phyloP scores from a whole-genome alignment of 495 filamentous ascomycete genomes.

The Diplogelasinospora grovesii region DNA sequence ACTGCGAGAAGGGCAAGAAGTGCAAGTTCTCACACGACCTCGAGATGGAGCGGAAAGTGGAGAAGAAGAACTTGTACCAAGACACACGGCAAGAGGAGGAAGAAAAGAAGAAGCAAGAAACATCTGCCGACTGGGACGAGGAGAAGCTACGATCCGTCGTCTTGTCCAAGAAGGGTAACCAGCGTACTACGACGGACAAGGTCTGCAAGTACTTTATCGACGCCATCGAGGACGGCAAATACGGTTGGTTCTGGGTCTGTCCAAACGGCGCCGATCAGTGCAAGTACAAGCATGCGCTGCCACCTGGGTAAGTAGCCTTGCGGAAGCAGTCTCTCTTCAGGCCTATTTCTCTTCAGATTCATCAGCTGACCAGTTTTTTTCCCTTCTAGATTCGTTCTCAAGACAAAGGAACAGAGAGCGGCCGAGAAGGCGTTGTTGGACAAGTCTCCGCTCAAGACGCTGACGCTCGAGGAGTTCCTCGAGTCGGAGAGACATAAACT shows the following conservation, averaged over 20 bases:
- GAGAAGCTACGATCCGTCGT: constrained; percentile 89
- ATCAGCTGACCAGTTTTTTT: constrained; percentile 24
- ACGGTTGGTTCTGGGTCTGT: constrained; percentile 98
- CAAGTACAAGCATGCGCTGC: constrained; percentile 96
- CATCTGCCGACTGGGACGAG: constrained; percentile 94
- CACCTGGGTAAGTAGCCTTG: constrained; percentile 73
- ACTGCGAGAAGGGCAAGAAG: constrained; percentile 94
- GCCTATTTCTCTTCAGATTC: background rate
- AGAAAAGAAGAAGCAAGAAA: constrained; percentile 83
- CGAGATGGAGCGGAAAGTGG: constrained; percentile 77
- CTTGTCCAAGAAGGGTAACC: constrained; percentile 93
- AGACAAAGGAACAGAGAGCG: constrained; percentile 94
- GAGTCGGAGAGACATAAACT: constrained; percentile 93
- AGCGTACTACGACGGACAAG: constrained; percentile 91
- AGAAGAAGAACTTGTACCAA: constrained; percentile 88
- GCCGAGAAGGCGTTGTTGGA: constrained; percentile 97
- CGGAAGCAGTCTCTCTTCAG: too few species aligned
- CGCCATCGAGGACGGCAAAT: constrained; percentile 95
- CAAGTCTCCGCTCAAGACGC: constrained; percentile 87
- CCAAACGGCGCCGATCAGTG: constrained; percentile 96
- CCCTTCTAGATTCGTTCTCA: constrained; percentile 72
- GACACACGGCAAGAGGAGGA: constrained; percentile 72
- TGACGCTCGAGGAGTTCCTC: constrained; percentile 95
- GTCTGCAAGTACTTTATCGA: constrained; percentile 99
- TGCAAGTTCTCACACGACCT: constrained; percentile 97